These are phyloP conservation scores for Solanum virginianum DNA, from an alignment of 257 asterid species.

Conservation along the genomic window DNA sequence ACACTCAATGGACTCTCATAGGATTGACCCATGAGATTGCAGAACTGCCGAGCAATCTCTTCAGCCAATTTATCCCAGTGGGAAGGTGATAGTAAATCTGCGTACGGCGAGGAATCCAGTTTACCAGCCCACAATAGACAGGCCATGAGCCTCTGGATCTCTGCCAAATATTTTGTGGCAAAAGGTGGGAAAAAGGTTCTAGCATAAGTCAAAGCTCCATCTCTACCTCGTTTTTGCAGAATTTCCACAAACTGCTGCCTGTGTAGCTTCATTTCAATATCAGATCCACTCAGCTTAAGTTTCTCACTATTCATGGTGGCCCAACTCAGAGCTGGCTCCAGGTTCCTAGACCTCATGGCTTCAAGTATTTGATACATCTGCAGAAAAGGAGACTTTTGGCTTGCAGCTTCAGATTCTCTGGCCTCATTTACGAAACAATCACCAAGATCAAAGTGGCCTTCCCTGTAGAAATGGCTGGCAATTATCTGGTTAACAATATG, in stretches of 20 bases:
- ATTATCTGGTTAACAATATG: slow-evolving; percentile 62
- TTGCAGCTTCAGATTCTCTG: slow-evolving; percentile 38
- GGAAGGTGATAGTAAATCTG: slow-evolving; percentile 47
- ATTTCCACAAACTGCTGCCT: slow-evolving; percentile 74
- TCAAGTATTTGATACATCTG: slow-evolving; percentile 71
- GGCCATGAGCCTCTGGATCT: slow-evolving; percentile 77
- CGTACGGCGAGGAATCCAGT: slow-evolving; percentile 76
- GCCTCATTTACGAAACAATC: slow-evolving; percentile 60
- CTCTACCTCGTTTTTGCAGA: slow-evolving; percentile 56
- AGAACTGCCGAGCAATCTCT: slow-evolving; percentile 65
- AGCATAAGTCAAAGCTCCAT: slow-evolving; percentile 64
- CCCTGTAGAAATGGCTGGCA: slow-evolving; percentile 77
- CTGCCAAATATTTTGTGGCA: slow-evolving; percentile 51
- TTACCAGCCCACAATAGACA: slow-evolving; percentile 66
- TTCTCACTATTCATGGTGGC: slow-evolving; percentile 47
- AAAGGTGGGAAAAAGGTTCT: slow-evolving; percentile 48
- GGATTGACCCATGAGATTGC: slow-evolving; percentile 69
- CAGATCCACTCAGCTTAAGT: slow-evolving; percentile 45
- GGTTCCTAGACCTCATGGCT: slow-evolving; percentile 54
- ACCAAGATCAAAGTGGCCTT: slow-evolving; percentile 74
- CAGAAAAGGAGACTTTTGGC: slow-evolving; percentile 41
- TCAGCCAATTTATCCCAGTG: slow-evolving; percentile 65
- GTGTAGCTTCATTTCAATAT: slow-evolving; percentile 73
- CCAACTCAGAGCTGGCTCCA: slow-evolving; percentile 81
- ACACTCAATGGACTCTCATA: slow-evolving; percentile 63